A percentile compares a stretch with the other conserved stretches of the same genome.
These are phyloP conservation scores for Trichoderma arundinaceum DNA, from an alignment of 2,329 filamentous ascomycete genomes.

Conservation along the genomic window DNA sequence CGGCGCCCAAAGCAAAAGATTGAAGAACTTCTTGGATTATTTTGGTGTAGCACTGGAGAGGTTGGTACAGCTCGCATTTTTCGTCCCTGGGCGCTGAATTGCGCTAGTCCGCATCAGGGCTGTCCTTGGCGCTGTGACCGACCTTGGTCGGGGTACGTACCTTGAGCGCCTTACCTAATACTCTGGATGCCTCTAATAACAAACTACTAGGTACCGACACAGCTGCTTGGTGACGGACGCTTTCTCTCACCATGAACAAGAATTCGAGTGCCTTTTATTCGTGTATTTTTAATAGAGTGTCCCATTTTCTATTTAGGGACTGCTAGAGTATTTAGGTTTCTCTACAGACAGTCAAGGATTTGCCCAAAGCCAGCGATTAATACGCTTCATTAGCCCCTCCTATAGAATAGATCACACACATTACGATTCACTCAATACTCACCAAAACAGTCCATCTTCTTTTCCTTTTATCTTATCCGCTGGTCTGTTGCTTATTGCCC, in stretches of 20 bases:
- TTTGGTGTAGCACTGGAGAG: slow-evolving; percentile 31
- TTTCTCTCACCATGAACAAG: neutral
- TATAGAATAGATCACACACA: neutral
- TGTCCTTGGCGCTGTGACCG: neutral
- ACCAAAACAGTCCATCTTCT: neutral
- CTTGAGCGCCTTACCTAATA: neutral
- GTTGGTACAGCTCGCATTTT: slow-evolving; percentile 32
- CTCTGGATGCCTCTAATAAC: too few species aligned
- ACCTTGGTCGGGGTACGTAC: neutral
- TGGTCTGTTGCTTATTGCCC: too few species aligned
- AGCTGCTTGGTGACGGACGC: too few species aligned
- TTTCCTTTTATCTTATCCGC: neutral
- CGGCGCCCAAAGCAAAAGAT: slow-evolving; percentile 24
- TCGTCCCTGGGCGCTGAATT: slow-evolving; percentile 17
- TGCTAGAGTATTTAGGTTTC: neutral
- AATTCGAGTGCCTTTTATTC: neutral
- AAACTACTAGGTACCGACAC: too few species aligned
- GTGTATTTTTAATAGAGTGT: neutral
- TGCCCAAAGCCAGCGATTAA: neutral
- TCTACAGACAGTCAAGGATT: neutral
- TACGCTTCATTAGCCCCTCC: neutral
- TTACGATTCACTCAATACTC: neutral
- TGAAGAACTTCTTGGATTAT: slow-evolving; percentile 20
- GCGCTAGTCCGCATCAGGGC: slow-evolving; percentile 31
- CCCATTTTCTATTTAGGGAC: neutral